Evolutionary conservation across 257 asterid species (phyloP), one percentile per base, ranked within the genome.

Genomic region (Coffea eugenioides): DNA sequence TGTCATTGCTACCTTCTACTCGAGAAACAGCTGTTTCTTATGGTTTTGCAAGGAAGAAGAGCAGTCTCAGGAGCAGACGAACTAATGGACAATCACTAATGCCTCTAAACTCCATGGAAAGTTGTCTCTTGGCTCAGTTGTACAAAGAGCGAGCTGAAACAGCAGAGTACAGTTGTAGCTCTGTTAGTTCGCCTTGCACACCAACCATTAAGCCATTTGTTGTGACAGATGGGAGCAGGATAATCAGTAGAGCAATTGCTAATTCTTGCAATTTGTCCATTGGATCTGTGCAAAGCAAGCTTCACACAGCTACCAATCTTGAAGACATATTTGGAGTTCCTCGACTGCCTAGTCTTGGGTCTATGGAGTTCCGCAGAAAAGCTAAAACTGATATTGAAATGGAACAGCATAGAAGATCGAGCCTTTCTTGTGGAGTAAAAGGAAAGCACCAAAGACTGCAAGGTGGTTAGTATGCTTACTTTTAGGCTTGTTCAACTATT

Each of bases 71-170:
- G 82, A 81, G 90, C 85, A 87, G 88, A 82, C 69, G 85, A 79
- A 83, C 83, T 81, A 77, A 77, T 52, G 80, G 82, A 66, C 86
- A 79, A 70, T 59, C 80, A 69, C 34, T 87, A 71, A 90, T 86
- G 69, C 97, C 96, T 69, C 82, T 69, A 74, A 90, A 88, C 56
- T 91, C 97, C 80, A 88, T 95, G 72, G 93, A 95, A 85, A 92
- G 98, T 84, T 91, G 97, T 83, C 89, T 95, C 80, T 82, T 93
- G 91, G 97, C 98, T 77, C 97, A 95, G 89, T 84, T 91, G 76
- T 92, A 87, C 77, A 81, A 85, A 59, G 93, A 87, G 83, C 86
- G 56, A 70, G 84, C 83, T 69, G 84, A 84, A 75, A 78, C 79
- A 81, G 93, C 89, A 83, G 91, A 90, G 56, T 87, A 82, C 66